Evolutionary conservation across 2,329 filamentous ascomycete species (phyloP), one percentile per base, ranked within the genome.

Genomic region (Beauveria sp.): DNA sequence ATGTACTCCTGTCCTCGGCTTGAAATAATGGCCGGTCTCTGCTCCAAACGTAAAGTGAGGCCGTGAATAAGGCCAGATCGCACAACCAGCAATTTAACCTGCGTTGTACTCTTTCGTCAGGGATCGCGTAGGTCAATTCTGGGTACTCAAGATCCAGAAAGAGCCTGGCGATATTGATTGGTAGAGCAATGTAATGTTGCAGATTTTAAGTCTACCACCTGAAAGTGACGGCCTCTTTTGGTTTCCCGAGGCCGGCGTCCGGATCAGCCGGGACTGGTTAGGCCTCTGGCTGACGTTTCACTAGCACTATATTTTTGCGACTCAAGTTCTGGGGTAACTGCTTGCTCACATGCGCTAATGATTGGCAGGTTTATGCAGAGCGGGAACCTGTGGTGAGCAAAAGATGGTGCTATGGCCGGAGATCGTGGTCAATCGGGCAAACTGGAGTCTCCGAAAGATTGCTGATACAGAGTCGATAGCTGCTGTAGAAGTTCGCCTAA

Each of bases 221-320:
- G 9, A 57, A n/a, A 9, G 44, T 50, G 44, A 30, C 55, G 44
- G 5, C n/a, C 16, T 26, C 20, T 26, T 30, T 41, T 14, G 20
- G 20, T 30, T 40, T 37, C 18, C 6, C 3, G 8, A 22, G 14
- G 20, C 7, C 18, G 22, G 18, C 44, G 16, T 14, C 55, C 55
- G 55, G 55, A 44, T 59, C 55, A 7, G 55, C 55, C 55, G 55
- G 55, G 55, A 59, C 47, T 52, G 47, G 47, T 52, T 41, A 44
- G 48, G 24, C n/a, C 47, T 34, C 12, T n/a, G 3, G 43, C 28
- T 5, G 40, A 20, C 40, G 26, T 20, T 46, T 18, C 16, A 44
- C 53, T 46, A 44, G 24, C 26, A 24, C 10, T 34, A 5, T 46
- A 34, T 41, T 40, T 34, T 14, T 5, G 22, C 12, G 12, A 22